Conservation (phyloP, 352 stramenopile genomes). For the Phytophthora agathidicida region DNA sequence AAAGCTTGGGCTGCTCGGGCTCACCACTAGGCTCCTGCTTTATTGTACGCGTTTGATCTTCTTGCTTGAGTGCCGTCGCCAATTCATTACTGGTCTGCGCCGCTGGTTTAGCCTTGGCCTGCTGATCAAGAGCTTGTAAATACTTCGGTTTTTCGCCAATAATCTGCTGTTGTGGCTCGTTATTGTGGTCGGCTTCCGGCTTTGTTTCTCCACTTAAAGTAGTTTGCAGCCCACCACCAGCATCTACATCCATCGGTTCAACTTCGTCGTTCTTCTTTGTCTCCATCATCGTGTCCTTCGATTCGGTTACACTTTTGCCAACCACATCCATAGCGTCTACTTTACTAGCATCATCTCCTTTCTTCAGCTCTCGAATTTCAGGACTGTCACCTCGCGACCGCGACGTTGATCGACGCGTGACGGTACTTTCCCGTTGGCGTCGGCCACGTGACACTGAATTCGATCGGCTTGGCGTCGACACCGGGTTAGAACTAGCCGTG, state of each 20-base stretch:
- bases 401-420: background rate
- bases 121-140: background rate
- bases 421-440: slow-evolving; percentile 15
- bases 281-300: background rate
- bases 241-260: slow-evolving; percentile 12
- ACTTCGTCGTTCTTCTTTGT: background rate
- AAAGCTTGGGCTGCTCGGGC: slow-evolving; percentile 11
- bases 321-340: background rate
- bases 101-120: background rate
- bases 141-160: background rate
- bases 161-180: background rate
- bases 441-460: slow-evolving; percentile 18
- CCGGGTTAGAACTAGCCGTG: background rate
- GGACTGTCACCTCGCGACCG: background rate
- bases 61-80: background rate
- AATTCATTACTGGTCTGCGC: background rate
- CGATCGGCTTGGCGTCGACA: slow-evolving; percentile 5
- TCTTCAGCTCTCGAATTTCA: background rate
- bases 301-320: background rate
- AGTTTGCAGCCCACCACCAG: background rate
- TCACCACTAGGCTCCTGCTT: slow-evolving; percentile 9
- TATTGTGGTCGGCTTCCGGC: background rate
- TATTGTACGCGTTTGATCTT: background rate
- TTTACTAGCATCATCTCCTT: background rate
- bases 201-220: background rate